phyloP scores from a whole-genome alignment of 345 rosid genomes.

The Isatis tinctoria region DNA sequence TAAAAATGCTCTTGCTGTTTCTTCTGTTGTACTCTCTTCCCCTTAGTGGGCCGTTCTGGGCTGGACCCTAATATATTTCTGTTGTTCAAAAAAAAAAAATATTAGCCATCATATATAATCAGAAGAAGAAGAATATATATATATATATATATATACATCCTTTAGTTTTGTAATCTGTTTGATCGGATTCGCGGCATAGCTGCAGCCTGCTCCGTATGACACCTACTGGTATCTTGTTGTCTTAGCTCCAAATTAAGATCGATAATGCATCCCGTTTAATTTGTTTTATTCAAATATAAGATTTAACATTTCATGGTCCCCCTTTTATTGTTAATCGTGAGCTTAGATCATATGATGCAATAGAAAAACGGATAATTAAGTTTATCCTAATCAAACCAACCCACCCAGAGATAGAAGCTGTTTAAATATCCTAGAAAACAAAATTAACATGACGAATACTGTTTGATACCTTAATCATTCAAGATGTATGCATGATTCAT shows the following conservation, averaged over 20 bases:
- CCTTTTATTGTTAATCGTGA: slow-evolving; percentile 9
- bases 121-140: neutral
- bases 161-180: neutral
- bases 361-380: neutral
- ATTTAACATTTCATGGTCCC: neutral
- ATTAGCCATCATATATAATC: neutral
- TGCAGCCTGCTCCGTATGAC: too few relatives aligned
- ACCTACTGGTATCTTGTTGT: too few relatives aligned
- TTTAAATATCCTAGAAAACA: neutral
- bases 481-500: slow-evolving; percentile 16
- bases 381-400: slow-evolving; percentile 18
- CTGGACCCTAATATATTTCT: too few relatives aligned
- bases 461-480: slow-evolving; percentile 17
- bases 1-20: too few relatives aligned
- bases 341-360: slow-evolving; percentile 5
- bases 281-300: neutral
- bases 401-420: slow-evolving; percentile 2
- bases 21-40: too few relatives aligned
- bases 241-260: neutral
- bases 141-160: neutral
- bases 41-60: too few relatives aligned
- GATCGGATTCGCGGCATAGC: too few relatives aligned
- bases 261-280: neutral
- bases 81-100: too few relatives aligned
- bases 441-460: slow-evolving; percentile 1